Evolutionary conservation across 305 asterid genomes (phyloP), one percentile per base, ranked within the genome.

Genomic region (Plantago lanceolata): DNA sequence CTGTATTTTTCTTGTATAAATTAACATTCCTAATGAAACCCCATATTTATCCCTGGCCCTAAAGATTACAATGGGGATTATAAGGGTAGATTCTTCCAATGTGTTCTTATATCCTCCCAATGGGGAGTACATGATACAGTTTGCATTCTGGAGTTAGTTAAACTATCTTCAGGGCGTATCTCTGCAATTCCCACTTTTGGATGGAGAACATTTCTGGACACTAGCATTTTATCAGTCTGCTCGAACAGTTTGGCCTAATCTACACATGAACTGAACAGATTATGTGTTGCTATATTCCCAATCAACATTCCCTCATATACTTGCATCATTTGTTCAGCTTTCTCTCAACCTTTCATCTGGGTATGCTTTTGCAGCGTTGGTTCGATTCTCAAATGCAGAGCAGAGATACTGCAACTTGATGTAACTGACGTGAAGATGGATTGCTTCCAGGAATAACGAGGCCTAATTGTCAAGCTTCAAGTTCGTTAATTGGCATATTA

Each of bases 341-440:
- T 59, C 6, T 21, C 44, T 50, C 43, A 24, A 53, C 61, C 12
- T 24, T 15, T 17, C 35, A 11, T 54, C 44, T 55, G n/a, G 40
- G 16, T 66, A 40, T 68, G 6, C 68, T 0, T 54, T 65, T 87
- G 77, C 87, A 89, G 98, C 55, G 67, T 92, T 51, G 96, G 96
- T 65, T 92, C 98, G 28, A 86, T 89, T 63, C 84, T 91, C 57
- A 84, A 82, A 72, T 92, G 98, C 87, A 81, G 96, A 86, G 84
- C 96, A 69, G 98, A 92, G 77, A 92, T 89, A 74, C 37, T 89
- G 84, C 98, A 82, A 73, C 96, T 92, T 29, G 98, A 92, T 58
- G 98, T 89, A 55, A 92, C 96, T 1, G 96, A 92, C 63, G 98
- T 92, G 78, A 92, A 92, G 85, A 92, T 92, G 98, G 96, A 92